phyloP scores from a whole-genome alignment of 2,329 filamentous ascomycete species.

The Didymella pomorum region DNA sequence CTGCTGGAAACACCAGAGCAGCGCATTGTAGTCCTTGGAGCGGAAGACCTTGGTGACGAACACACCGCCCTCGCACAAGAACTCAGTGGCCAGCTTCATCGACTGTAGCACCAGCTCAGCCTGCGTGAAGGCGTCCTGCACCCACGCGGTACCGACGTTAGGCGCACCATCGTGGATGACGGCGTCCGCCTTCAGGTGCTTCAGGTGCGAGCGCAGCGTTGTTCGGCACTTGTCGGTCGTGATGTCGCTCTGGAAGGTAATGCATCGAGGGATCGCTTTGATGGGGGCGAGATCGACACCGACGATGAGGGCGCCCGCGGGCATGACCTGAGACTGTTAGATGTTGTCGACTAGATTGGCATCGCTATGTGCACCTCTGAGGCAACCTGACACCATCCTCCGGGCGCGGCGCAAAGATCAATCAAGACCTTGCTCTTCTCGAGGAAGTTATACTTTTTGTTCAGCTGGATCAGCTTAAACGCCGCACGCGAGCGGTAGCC shows the following conservation, averaged over 20 bases:
- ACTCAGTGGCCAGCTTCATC: slow-evolving; percentile 93
- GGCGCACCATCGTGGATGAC: slow-evolving; percentile 97
- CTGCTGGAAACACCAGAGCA: slow-evolving; percentile 98
- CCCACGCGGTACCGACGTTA: slow-evolving; percentile 97
- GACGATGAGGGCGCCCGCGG: slow-evolving; percentile 85
- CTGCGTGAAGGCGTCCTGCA: slow-evolving; percentile 97
- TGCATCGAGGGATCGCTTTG: slow-evolving; percentile 92
- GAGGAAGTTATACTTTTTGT: slow-evolving; percentile 98
- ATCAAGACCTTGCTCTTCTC: slow-evolving; percentile 95
- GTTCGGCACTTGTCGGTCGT: slow-evolving; percentile 95
- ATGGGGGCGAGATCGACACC: slow-evolving; percentile 95
- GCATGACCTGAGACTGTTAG: slow-evolving; percentile 70
- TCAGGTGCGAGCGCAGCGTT: slow-evolving; percentile 87
- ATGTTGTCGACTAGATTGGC: background rate
- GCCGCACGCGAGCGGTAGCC: slow-evolving; percentile 94
- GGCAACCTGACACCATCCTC: slow-evolving; percentile 70
- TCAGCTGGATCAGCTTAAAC: slow-evolving; percentile 97
- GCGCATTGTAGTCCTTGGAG: slow-evolving; percentile 93
- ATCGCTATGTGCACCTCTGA: slow-evolving; percentile 75
- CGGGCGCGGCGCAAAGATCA: slow-evolving; percentile 96
- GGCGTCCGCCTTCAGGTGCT: slow-evolving; percentile 94
- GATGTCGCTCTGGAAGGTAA: slow-evolving; percentile 97
- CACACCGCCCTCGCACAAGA: slow-evolving; percentile 77
- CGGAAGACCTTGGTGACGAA: slow-evolving; percentile 98
- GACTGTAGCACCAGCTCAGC: slow-evolving; percentile 90